phyloP scores from a whole-genome alignment of 1,284 basidiomycete species.

The Melampsora americana region DNA sequence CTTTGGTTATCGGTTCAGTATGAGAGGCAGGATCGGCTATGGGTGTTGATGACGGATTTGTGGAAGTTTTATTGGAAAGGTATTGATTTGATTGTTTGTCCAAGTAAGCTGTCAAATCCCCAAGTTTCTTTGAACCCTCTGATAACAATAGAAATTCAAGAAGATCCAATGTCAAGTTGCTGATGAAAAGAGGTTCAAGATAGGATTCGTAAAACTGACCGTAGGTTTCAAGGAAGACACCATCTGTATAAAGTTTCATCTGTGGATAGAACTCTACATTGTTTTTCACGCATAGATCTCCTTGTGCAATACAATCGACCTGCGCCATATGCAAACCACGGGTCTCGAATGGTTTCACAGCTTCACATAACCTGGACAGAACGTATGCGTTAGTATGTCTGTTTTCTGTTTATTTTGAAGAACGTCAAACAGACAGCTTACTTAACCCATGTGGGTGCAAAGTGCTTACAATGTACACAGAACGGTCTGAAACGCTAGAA shows the following conservation, averaged over 20 bases:
- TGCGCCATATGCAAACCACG: slow-evolving; percentile 21
- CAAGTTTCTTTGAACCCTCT: slow-evolving; percentile 10
- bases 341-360: slow-evolving; percentile 20
- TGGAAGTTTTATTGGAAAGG: slow-evolving; percentile 3
- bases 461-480: slow-evolving; percentile 38
- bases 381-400: neutral
- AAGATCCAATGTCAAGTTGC: neutral
- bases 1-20: no score
- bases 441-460: slow-evolving; percentile 36
- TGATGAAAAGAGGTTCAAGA: neutral
- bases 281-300: slow-evolving; percentile 31
- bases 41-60: neutral
- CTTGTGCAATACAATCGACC: slow-evolving; percentile 43
- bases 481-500: slow-evolving; percentile 19
- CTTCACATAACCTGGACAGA: slow-evolving; percentile 11
- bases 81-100: slow-evolving; percentile 12
- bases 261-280: slow-evolving; percentile 34
- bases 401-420: neutral
- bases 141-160: neutral
- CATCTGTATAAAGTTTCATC: slow-evolving; percentile 32
- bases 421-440: neutral
- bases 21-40: neutral
- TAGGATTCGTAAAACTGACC: neutral
- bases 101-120: neutral
- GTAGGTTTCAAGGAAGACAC: slow-evolving; percentile 27